Evolutionary conservation across 257 asterid genomes (phyloP).

Genomic region (Solanum bulbocastanum): DNA sequence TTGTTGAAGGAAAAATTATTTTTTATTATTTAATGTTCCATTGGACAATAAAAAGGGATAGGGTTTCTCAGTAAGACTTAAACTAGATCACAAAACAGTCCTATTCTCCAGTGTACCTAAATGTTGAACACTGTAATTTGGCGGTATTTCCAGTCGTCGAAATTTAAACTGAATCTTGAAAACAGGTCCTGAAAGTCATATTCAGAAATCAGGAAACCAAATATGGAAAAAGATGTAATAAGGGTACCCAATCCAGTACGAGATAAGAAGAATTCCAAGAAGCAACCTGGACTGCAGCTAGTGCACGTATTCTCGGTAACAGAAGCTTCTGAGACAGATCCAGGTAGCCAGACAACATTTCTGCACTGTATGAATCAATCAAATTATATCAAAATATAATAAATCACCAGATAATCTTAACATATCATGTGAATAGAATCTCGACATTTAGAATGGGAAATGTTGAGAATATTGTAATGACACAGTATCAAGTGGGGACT

Average conservation of each 20-base stretch:
- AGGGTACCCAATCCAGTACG: not conserved
- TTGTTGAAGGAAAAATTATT: not conserved
- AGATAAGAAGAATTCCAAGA: not conserved
- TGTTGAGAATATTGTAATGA: not conserved
- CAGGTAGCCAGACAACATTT: conserved; percentile 94
- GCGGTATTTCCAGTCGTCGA: conserved; percentile 94
- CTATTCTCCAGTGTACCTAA: conserved; percentile 45
- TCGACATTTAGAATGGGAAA: not conserved
- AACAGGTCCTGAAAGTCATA: conserved; percentile 54
- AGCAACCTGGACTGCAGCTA: conserved; percentile 78
- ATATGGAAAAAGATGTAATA: not conserved
- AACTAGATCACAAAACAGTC: not conserved
- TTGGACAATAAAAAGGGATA: not conserved
- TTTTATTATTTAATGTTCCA: not conserved
- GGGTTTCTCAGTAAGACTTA: not conserved
- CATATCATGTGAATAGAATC: not conserved
- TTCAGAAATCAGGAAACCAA: conserved; percentile 7
- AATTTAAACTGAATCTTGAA: conserved; percentile 81
- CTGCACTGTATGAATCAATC: conserved; percentile 55
- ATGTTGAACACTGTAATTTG: conserved; percentile 64
- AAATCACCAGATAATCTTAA: not conserved
- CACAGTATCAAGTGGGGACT: not conserved
- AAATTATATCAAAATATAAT: not conserved
- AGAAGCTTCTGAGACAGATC: conserved; percentile 67
- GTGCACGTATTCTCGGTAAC: conserved; percentile 61